Conservation (phyloP, 2,329 filamentous ascomycete genomes). For the Fusarium napiforme region DNA sequence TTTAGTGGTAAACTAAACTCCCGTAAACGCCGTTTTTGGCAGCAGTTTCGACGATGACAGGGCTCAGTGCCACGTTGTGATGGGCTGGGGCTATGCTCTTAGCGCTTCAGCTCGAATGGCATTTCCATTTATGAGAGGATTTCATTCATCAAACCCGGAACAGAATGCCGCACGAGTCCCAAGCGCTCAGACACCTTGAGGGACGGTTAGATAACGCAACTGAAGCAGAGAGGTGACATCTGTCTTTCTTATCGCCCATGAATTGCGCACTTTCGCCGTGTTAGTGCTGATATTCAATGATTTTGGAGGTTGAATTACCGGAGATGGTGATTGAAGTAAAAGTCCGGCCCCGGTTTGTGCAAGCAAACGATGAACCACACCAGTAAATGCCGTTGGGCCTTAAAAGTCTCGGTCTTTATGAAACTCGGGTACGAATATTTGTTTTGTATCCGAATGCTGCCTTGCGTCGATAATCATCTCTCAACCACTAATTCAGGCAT, state of each 20-base stretch:
- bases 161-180: not conserved
- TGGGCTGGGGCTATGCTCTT: not conserved
- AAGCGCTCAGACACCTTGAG: not conserved
- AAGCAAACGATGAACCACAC: not conserved
- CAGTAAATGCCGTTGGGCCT: not conserved
- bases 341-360: conserved; percentile 10
- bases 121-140: not conserved
- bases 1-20: not conserved
- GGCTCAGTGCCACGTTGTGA: conserved; percentile 3
- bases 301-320: not conserved
- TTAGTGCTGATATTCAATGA: not conserved
- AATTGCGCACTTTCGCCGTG: not conserved
- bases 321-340: conserved; percentile 10
- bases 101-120: conserved; percentile 3
- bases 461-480: not conserved
- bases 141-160: not conserved
- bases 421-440: not conserved
- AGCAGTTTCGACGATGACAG: not conserved
- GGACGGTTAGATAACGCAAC: not conserved
- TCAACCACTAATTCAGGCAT: not conserved
- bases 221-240: not conserved
- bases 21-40: not conserved
- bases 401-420: not conserved
- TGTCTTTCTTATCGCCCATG: not conserved
- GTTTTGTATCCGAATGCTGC: not conserved